Conservation (phyloP, 1,284 basidiomycete genomes). For the Polyporus tsugae region DNA sequence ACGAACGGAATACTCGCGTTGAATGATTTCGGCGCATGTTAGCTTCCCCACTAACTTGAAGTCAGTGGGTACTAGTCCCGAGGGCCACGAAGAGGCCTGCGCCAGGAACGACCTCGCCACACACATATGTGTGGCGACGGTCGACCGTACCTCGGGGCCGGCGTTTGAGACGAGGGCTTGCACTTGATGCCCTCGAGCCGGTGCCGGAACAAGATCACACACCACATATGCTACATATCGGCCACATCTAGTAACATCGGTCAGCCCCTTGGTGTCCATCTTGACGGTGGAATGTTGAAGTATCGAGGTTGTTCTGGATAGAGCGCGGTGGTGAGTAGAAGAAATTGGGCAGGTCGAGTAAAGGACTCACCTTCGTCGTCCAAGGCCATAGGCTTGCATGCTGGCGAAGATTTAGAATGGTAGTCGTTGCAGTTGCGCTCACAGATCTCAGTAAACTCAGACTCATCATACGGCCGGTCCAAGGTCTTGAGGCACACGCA, state of each 20-base stretch:
- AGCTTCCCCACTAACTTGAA: conserved; percentile 21
- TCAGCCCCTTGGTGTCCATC: neutral
- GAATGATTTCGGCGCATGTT: conserved; percentile 21
- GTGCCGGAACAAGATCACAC: neutral
- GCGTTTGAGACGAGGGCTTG: conserved; percentile 3
- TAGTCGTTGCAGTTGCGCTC: neutral
- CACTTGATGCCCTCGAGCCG: conserved; percentile 5
- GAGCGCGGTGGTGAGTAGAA: neutral
- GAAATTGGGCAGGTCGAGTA: neutral
- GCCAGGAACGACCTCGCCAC: conserved; percentile 19
- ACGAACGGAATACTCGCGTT: neutral
- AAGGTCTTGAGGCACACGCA: too few species aligned
- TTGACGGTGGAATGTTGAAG: neutral
- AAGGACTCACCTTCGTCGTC: neutral
- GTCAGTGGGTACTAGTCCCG: conserved; percentile 24
- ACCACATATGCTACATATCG: neutral
- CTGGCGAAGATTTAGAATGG: neutral
- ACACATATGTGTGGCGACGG: neutral
- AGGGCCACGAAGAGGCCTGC: conserved; percentile 27
- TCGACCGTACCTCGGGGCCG: conserved; percentile 23
- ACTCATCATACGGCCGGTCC: neutral
- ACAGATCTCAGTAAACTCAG: neutral
- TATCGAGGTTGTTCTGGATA: too few species aligned
- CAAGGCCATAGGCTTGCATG: neutral
- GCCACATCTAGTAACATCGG: neutral